A percentile compares a stretch with the other conserved stretches of the same genome.
phyloP scores from a whole-genome alignment of 257 asterid species.

The Plectranthus barbatus region DNA sequence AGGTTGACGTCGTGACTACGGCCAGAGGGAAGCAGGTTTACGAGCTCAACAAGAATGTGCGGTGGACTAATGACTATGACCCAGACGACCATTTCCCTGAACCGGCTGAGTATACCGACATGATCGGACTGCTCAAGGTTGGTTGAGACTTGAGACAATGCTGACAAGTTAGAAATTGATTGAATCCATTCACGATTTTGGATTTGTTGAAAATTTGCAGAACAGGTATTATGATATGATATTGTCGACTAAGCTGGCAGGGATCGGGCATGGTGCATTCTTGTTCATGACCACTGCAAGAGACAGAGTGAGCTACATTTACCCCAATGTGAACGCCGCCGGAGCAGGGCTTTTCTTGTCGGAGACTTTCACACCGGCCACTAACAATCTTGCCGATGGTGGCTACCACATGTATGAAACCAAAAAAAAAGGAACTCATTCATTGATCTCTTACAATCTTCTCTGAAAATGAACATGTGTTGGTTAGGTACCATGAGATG shows the following conservation, averaged over 20 bases:
- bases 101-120: conserved; percentile 62
- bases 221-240: conserved; percentile 71
- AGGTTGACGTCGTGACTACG: conserved; percentile 50
- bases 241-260: conserved; percentile 74
- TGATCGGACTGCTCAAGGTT: conserved; percentile 75
- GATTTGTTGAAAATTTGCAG: conserved; percentile 27
- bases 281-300: conserved; percentile 75
- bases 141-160: too few species aligned
- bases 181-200: too few species aligned
- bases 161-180: too few species aligned
- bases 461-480: neutral
- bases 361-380: conserved; percentile 56
- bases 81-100: conserved; percentile 65
- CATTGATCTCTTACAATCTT: neutral
- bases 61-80: conserved; percentile 66
- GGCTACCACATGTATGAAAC: conserved; percentile 64
- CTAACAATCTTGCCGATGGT: conserved; percentile 53
- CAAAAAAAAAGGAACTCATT: too few species aligned
- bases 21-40: conserved; percentile 69
- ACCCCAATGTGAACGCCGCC: conserved; percentile 79
- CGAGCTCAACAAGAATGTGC: conserved; percentile 79
- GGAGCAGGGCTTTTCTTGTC: conserved; percentile 75
- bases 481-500: conserved; percentile 66
- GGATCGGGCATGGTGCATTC: conserved; percentile 77
- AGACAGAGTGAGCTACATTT: conserved; percentile 66